Conservation (phyloP, 257 asterid species). For the Parsonsia alboflavescens region DNA sequence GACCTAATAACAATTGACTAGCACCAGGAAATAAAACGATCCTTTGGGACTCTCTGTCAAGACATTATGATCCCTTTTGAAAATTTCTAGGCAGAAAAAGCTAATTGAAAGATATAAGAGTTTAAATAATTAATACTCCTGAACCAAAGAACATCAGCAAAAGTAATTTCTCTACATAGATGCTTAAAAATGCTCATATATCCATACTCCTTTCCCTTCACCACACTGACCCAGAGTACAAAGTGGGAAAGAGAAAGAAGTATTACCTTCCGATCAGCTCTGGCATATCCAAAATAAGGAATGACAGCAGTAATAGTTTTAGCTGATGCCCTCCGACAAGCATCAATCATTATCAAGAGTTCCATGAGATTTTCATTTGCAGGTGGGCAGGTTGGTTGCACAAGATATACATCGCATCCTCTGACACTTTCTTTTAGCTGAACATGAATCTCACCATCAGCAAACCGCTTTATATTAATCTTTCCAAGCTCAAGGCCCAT, state of each 20-base stretch:
- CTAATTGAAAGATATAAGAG: background rate
- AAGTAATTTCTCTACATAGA: background rate
- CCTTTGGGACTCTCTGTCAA: background rate
- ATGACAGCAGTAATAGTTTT: conserved; percentile 72
- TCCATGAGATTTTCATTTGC: conserved; percentile 86
- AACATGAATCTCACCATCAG: conserved; percentile 78
- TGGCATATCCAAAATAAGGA: conserved; percentile 80
- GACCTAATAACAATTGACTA: background rate
- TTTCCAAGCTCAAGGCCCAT: conserved; percentile 72
- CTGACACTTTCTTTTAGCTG: conserved; percentile 81
- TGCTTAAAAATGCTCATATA: background rate
- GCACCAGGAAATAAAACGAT: background rate
- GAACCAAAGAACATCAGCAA: background rate
- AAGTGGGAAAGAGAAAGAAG: conserved; percentile 2
- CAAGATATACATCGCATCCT: conserved; percentile 76
- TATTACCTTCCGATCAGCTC: conserved; percentile 76
- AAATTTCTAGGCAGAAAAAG: background rate
- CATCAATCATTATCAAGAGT: conserved; percentile 78
- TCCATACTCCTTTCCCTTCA: background rate
- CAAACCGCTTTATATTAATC: conserved; percentile 66
- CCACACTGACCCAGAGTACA: background rate
- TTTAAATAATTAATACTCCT: background rate
- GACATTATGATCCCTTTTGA: background rate
- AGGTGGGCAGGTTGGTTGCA: conserved; percentile 83
- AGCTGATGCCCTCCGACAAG: conserved; percentile 84